Base-by-base conservation (phyloP, 1,284 basidiomycete genomes). In the Malassezia caprae region DNA sequence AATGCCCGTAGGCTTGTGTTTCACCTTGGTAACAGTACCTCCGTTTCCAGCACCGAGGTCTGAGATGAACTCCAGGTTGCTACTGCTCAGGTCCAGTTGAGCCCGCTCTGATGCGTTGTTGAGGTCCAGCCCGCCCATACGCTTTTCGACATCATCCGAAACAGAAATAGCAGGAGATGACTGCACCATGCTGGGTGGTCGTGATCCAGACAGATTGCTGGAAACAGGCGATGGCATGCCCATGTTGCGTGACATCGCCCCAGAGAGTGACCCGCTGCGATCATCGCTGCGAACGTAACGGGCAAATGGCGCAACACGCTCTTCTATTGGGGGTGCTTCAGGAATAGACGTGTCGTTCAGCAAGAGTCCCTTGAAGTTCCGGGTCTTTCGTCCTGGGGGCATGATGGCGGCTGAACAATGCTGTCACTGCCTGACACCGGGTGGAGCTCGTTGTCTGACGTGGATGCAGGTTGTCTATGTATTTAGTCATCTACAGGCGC, bases 1-100 rank as follows among this genome's bases (percentile, higher is more conserved):
- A 5, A 68, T 68, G 1, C 59, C 62, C 17, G 60, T 65, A 51
- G 72, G 72, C 31, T 67, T 60, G 53, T 73, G 72, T 31, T 67
- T 48, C 52, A 68, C 91, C 77, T 88, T 89, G 75, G 87, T 88
- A 52, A 98, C 94, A 48, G 90, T 96, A 37, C 94, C 93, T 0
- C 93, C 90, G 71, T 96, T 96, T n/a, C 93, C 93, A 61, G 90
- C 85, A 0, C 93, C 93, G 3, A 98, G 81, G 76, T 98, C 93
- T 26, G 82, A 80, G 28, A 96, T 75, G 59, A 89, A 84, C 75
- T 84, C 63, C 26, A 78, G 62, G 49, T 78, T 76, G 51, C 76
- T 75, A 42, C 69, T 73, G 42, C 75, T 63, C 32, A 78, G 53
- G 46, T 77, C 77, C 21, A 77, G 63, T 63, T 76, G 54, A 26